Base-by-base conservation (phyloP, 2,329 filamentous ascomycete species). In the Calonectria pseudoreteaudii region DNA sequence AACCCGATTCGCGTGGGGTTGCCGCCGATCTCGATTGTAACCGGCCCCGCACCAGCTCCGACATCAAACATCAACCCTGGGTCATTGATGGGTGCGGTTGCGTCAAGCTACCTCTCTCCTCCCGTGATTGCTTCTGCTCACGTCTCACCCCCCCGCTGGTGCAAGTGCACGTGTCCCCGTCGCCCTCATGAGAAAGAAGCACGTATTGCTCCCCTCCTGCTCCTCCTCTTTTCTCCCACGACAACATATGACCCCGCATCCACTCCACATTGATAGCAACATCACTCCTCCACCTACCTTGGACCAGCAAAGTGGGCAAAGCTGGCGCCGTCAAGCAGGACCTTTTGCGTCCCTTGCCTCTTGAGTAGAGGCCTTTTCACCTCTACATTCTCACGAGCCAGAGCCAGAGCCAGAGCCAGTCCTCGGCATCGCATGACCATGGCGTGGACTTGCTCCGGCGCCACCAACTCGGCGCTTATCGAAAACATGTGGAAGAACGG, bases 381-480 rank as follows among this genome's bases (percentile, higher is more conserved):
- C 16, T 47, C 58, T 30, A 2, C 60, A 26, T 47, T 67, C 38
- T 41, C 44, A 10, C 47, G 13, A 14, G 65, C 73, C 18, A 72
- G 52, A n/a, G 52, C 28, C 10, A 10, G 52, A 31, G 36, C 64
- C 36, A 65, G 71, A 47, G 44, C 44, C 18, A 14, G 34, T 23
- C 31, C 60, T 36, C 62, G 71, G 38, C 68, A 70, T 14, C 66
- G 65, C 66, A 68, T 83, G 79, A 84, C 73, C 73, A 98, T 99
- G 97, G 96, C 96, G 73, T 99, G 97, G 97, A 91, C 92, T 78
- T 95, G 94, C 84, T 94, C 93, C 9, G 96, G 95, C 74, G 86
- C 86, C 6, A 91, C 92, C 34, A 98, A 98, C 83, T 85, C 86
- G 50, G 92, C 92, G 71, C 89, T 99, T 64, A 88, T 98, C 75